Evolutionary conservation across 1,139 yeast species (phyloP), one percentile per base, ranked within the genome.

Genomic region (Saccharomyces pastorianus): DNA sequence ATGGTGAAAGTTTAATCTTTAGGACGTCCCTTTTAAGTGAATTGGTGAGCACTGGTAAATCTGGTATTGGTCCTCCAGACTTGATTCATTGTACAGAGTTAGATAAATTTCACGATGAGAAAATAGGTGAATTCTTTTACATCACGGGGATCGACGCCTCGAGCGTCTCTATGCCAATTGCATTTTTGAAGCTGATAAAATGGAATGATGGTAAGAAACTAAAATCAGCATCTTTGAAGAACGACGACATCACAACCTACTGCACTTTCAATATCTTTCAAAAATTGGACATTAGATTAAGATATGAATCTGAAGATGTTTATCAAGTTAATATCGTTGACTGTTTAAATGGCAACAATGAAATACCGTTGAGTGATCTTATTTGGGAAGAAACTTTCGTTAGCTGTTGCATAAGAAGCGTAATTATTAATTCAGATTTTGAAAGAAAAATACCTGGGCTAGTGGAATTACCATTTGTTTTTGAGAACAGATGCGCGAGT

Each of bases 311-410:
- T 48, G 85, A 85, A 0, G 83, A 84, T 9, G 64, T 60, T 14
- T 55, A 65, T 14, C 71, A 79, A 47, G 54, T 63, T 8, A 56
- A 61, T 6, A 70, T 81, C 2, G 75, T 77, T 56, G 69, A 68
- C 47, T 61, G 56, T 2, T 27, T 56, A 4, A 55, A 56, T 14
- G 44, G 44, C 9, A 20, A 38, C 6, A 38, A 38, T 20, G 44
- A 23, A 44, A 63, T 55, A 1, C 57, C 65, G 17, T 52, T 73
- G 8, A 66, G 70, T 20, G 75, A 73, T 0, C 66, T 69, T 25
- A 57, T 79, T 29, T 91, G 98, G 97, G 75, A 76, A 31, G 97
- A 91, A 67, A 80, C 95, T 0, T 87, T 83, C 67, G 83, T 89
- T 51, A 82, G 88, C 55, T 79, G 85, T 1, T 75, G 89, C 61